A percentile compares a stretch with the other conserved stretches of the same genome.
Evolutionary conservation across 2,329 filamentous ascomycete genomes (phyloP).

Genomic region (Ceratocystis huliohia): DNA sequence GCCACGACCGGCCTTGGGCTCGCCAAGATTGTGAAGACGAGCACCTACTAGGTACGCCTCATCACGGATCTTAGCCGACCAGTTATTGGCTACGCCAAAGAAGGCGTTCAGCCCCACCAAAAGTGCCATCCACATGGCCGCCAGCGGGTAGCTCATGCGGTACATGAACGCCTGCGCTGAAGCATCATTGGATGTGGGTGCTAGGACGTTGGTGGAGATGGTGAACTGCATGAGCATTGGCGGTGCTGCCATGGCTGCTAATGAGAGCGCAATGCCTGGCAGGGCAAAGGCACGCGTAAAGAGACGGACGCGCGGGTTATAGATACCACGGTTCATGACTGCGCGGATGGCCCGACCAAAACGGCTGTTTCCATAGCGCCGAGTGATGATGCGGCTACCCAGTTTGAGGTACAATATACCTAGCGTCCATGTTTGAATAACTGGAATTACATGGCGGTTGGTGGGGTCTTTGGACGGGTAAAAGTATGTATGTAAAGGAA

Average conservation of each 20-base stretch:
- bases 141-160: conserved; percentile 57
- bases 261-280: conserved; percentile 52
- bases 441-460: conserved; percentile 56
- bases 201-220: conserved; percentile 16
- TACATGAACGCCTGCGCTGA: conserved; percentile 33
- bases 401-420: conserved; percentile 85
- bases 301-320: conserved; percentile 63
- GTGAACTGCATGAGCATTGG: conserved; percentile 29
- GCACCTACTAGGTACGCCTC: conserved; percentile 96
- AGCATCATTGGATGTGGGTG: conserved; percentile 24
- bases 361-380: conserved; percentile 36
- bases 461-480: conserved; percentile 29
- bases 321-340: conserved; percentile 61
- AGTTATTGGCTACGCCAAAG: conserved; percentile 53
- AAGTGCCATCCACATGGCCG: conserved; percentile 37
- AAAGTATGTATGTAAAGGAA: conserved; percentile 75
- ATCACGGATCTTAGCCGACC: conserved; percentile 74
- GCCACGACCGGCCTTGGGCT: neutral
- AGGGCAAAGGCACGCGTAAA: conserved; percentile 81
- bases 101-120: conserved; percentile 37
- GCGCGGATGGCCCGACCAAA: conserved; percentile 62
- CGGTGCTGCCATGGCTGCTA: conserved; percentile 51
- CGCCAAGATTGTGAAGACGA: conserved; percentile 81
- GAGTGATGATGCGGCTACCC: conserved; percentile 38
- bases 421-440: conserved; percentile 89